These are phyloP conservation scores for Neonothopanus nambi DNA, from an alignment of 1,284 basidiomycete genomes.

Conservation along the genomic window DNA sequence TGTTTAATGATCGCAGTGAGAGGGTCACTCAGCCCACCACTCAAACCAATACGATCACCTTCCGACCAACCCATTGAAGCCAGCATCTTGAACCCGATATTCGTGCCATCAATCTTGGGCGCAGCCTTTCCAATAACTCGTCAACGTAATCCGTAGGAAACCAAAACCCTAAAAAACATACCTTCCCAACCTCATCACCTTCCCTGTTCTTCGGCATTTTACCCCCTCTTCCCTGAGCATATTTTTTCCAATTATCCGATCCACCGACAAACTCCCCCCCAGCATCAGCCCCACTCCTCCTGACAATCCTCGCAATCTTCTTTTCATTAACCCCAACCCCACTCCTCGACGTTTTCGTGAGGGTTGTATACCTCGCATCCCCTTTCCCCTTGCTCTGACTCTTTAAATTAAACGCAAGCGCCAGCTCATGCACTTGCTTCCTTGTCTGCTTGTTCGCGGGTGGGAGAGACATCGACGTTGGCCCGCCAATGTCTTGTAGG, in stretches of 20 bases:
- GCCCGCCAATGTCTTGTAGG: conserved; percentile 52
- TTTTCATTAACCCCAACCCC: conserved; percentile 52
- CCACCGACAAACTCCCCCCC: conserved; percentile 33
- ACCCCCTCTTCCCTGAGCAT: conserved; percentile 26
- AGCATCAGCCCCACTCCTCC: conserved; percentile 35
- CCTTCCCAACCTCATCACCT: conserved; percentile 78
- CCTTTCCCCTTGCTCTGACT: conserved; percentile 77
- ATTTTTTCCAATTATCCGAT: conserved; percentile 30
- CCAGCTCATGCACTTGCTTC: conserved; percentile 76
- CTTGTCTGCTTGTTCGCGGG: conserved; percentile 75
- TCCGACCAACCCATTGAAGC: conserved; percentile 79
- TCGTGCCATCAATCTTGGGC: conserved; percentile 69
- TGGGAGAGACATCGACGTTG: conserved; percentile 63
- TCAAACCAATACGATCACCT: conserved; percentile 63
- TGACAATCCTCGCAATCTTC: conserved; percentile 59
- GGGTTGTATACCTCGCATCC: conserved; percentile 60
- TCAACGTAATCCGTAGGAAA: neutral
- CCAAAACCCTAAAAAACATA: conserved; percentile 27
- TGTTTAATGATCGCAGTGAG: conserved; percentile 74
- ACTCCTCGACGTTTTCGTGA: conserved; percentile 66
- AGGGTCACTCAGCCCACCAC: conserved; percentile 62
- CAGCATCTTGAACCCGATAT: conserved; percentile 77
- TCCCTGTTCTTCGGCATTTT: conserved; percentile 54
- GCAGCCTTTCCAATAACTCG: conserved; percentile 48
- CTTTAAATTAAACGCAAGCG: conserved; percentile 72